phyloP scores from a whole-genome alignment of 1,284 basidiomycete genomes.

The Ganoderma boninense region DNA sequence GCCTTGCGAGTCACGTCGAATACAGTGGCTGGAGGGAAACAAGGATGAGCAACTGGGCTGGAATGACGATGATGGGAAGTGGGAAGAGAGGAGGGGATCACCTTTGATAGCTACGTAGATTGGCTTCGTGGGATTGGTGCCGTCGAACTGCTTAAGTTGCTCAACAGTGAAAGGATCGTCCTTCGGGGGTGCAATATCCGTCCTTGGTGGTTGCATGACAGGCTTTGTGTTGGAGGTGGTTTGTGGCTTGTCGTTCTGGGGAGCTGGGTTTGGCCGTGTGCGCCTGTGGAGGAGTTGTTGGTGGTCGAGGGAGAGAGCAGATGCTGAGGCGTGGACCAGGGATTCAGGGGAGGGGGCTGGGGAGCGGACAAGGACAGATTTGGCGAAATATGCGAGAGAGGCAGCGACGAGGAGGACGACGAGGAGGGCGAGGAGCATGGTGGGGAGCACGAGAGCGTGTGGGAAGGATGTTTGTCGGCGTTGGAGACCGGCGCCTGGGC shows the following conservation, averaged over 20 bases:
- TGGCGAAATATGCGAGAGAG: slow-evolving; percentile 34
- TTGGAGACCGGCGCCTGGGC: background rate
- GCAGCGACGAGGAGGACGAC: slow-evolving; percentile 33
- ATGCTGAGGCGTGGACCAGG: slow-evolving; percentile 14
- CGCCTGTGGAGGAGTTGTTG: slow-evolving; percentile 25
- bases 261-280: slow-evolving; percentile 20
- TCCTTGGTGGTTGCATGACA: slow-evolving; percentile 73
- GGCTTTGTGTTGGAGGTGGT: slow-evolving; percentile 53
- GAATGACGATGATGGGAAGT: background rate
- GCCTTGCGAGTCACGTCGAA: slow-evolving; percentile 87
- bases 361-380: slow-evolving; percentile 24
- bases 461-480: background rate
- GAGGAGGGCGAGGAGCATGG: slow-evolving; percentile 31
- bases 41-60: background rate
- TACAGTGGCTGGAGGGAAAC: slow-evolving; percentile 63
- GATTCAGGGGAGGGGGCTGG: slow-evolving; percentile 16
- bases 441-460: background rate
- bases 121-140: slow-evolving; percentile 66
- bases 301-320: slow-evolving; percentile 26
- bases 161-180: slow-evolving; percentile 78
- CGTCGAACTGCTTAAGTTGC: slow-evolving; percentile 76
- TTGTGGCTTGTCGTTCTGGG: slow-evolving; percentile 32
- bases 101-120: slow-evolving; percentile 94
- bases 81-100: slow-evolving; percentile 39
- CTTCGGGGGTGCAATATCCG: slow-evolving; percentile 78